phyloP scores from a whole-genome alignment of 805 yeast species.

The Candida pseudofarinosa region DNA sequence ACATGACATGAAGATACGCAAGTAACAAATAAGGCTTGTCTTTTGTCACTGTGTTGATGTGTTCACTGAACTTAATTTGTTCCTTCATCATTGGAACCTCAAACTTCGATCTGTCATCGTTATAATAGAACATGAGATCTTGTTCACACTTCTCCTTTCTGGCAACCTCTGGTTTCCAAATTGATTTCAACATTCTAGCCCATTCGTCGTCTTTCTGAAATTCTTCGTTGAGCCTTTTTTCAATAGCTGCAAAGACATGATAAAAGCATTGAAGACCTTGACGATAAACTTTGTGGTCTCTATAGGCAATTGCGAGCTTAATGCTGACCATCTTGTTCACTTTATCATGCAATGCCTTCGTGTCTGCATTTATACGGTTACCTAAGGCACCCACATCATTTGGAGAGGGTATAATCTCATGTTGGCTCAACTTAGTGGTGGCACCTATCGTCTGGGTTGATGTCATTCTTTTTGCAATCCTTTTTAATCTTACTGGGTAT shows the following conservation, averaged over 20 bases:
- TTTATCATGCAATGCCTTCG: conserved; percentile 61
- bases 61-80: conserved; percentile 60
- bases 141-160: conserved; percentile 52
- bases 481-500: neutral
- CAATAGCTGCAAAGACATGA: conserved; percentile 65
- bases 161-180: conserved; percentile 70
- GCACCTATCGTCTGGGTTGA: conserved; percentile 18
- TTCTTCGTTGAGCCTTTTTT: conserved; percentile 46
- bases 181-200: conserved; percentile 47
- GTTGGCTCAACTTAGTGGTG: conserved; percentile 31
- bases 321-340: conserved; percentile 66
- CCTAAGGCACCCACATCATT: conserved; percentile 81
- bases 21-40: conserved; percentile 68
- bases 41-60: conserved; percentile 49
- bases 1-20: conserved; percentile 83
- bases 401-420: conserved; percentile 68
- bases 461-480: conserved; percentile 9
- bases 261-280: conserved; percentile 76
- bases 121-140: conserved; percentile 67
- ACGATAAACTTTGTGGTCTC: conserved; percentile 72
- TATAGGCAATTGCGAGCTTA: conserved; percentile 68
- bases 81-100: conserved; percentile 51
- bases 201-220: conserved; percentile 34
- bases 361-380: conserved; percentile 71
- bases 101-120: conserved; percentile 53